phyloP scores from a whole-genome alignment of 345 rosid species.

The Eucalyptus regnans region DNA sequence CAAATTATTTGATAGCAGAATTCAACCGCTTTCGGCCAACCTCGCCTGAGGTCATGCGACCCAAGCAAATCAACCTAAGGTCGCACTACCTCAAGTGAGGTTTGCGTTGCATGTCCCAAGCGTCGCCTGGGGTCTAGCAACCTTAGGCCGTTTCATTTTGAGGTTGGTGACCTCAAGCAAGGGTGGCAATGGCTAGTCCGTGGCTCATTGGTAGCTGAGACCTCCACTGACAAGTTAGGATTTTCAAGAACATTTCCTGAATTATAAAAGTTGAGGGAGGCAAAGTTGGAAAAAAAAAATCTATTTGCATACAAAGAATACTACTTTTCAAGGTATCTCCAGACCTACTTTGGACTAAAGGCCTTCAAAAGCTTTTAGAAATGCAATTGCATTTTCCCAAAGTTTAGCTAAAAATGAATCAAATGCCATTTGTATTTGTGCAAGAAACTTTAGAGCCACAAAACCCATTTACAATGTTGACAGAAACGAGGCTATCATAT shows the following conservation, averaged over 20 bases:
- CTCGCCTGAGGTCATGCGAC: not conserved
- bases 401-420: too few relatives aligned
- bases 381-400: not conserved
- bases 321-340: not conserved
- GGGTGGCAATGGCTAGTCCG: not conserved
- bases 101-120: not conserved
- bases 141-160: not conserved
- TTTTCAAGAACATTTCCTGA: not conserved
- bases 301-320: too few relatives aligned
- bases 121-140: fast-evolving
- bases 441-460: not conserved
- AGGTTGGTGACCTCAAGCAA: not conserved
- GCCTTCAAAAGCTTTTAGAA: too few relatives aligned
- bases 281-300: too few relatives aligned
- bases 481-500: not conserved
- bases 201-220: not conserved
- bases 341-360: fast-evolving
- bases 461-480: not conserved
- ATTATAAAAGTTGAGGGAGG: not conserved
- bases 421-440: too few relatives aligned
- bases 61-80: too few relatives aligned
- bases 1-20: too few relatives aligned
- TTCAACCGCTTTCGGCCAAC: not conserved
- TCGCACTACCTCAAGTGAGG: too few relatives aligned
- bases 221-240: not conserved